A percentile compares a stretch with the other conserved stretches of the same genome.
Evolutionary conservation across 73 alveolate genomes (phyloP).

Genomic region (Paramecium tetraurelia): DNA sequence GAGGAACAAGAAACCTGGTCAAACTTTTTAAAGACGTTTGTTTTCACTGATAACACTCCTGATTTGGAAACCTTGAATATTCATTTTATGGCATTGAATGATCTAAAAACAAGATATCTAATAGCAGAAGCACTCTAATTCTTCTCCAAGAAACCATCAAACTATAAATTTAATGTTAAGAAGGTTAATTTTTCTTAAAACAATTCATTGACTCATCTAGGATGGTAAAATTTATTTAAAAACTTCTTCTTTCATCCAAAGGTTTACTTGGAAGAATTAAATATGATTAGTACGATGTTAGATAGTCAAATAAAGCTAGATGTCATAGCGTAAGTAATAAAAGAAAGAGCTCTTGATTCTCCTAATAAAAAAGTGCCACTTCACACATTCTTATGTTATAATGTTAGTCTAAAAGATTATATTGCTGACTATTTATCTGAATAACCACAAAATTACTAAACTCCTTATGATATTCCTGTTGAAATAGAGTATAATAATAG

Average conservation of each 20-base stretch:
- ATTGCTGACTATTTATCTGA: neutral
- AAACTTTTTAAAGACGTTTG: neutral
- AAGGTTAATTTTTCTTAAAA: neutral
- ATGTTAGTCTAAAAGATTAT: neutral
- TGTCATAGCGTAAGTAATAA: neutral
- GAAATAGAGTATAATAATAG: neutral
- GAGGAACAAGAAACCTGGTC: neutral
- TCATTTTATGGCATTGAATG: conserved; percentile 40
- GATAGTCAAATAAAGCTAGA: neutral
- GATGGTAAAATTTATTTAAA: conserved; percentile 1
- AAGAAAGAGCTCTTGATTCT: neutral
- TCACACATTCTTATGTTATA: neutral
- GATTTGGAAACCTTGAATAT: neutral
- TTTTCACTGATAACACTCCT: conserved; percentile 21
- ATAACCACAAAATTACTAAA: neutral
- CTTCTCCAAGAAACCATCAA: neutral
- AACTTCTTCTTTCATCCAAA: conserved; percentile 35
- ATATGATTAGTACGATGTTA: conserved; percentile 6
- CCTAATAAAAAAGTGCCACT: neutral
- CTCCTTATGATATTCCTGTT: neutral
- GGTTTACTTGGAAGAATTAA: conserved; percentile 5
- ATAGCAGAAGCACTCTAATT: neutral
- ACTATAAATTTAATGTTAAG: neutral
- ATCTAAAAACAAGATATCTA: neutral
- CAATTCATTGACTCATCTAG: neutral